Conservation (phyloP, 257 asterid species). For the Nicotiana attenuata region DNA sequence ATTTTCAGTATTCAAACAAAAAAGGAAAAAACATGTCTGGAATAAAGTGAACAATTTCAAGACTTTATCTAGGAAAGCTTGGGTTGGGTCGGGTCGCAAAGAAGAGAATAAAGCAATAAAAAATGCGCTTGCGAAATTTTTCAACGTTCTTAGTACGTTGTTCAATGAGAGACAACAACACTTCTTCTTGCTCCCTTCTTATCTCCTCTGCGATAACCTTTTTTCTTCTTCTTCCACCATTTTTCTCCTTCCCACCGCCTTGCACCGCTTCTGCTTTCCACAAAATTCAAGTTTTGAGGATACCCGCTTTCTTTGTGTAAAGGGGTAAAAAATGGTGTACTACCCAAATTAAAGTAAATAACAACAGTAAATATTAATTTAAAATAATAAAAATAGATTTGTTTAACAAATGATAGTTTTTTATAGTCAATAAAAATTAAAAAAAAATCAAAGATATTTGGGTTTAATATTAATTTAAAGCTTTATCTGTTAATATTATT, state of each 20-base stretch:
- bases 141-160: constrained; percentile 18
- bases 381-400: no score
- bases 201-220: constrained; percentile 12
- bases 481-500: no score
- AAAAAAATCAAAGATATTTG: no score
- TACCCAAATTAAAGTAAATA: no score
- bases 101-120: constrained; percentile 8
- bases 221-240: constrained; percentile 2
- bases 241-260: not conserved
- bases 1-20: not conserved
- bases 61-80: not conserved
- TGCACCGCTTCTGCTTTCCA: not conserved
- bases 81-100: not conserved
- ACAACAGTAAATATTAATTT: no score
- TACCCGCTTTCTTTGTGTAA: not conserved
- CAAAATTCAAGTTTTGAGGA: not conserved
- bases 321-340: no score
- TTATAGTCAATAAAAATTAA: no score
- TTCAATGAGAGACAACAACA: constrained; percentile 6
- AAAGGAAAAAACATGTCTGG: not conserved
- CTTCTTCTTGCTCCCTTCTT: constrained; percentile 20
- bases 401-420: no score
- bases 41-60: no score
- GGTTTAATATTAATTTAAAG: no score
- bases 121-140: not conserved